Evolutionary conservation across 2,329 filamentous ascomycete species (phyloP), one percentile per base, ranked within the genome.

Genomic region (Neurospora sp.): DNA sequence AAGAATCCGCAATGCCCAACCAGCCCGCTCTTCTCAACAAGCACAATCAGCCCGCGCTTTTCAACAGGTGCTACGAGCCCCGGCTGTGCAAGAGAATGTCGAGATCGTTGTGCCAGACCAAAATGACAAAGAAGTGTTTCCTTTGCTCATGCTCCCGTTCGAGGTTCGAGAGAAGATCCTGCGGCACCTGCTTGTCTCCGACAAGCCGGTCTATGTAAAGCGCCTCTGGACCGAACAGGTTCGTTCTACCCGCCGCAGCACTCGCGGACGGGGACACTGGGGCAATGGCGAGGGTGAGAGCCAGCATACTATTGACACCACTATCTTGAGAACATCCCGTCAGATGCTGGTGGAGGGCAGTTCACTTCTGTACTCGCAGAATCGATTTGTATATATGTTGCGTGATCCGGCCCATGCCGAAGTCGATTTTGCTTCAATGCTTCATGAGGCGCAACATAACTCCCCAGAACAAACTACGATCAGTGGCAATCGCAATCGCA

Each of bases 351-450:
- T 66, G 0, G 82, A 85, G 74, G 81, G 80, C 1, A 72, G 78
- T 1, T 73, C 73, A 1, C 74, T 86, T 4, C 77, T 87, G 0
- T 87, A 84, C 70, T 81, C 82, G 2, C 77, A 81, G 37, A 87
- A 87, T 67, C 78, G 68, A 0, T 87, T 87, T 70, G 72, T 78
- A 1, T 86, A 87, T 71, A 76, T 79, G 8, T 75, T 86, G 12
- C 80, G 84, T 1, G 83, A 86, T 70, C 75, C 75, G 1, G 41
- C 69, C 69, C 62, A 62, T 15, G 52, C 62, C 8, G 1, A 36
- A 17, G 52, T 62, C 0, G 28, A 62, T 36, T 62, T 62, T 0
- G 52, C 52, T 10, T 33, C 68, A 3, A 36, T 43, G 57, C n/a
- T 41, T 10, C 6, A 5, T 23, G 40, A 67, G 3, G 66, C 66